phyloP scores from a whole-genome alignment of 306 rosid species.

The Begonia loranthoides region DNA sequence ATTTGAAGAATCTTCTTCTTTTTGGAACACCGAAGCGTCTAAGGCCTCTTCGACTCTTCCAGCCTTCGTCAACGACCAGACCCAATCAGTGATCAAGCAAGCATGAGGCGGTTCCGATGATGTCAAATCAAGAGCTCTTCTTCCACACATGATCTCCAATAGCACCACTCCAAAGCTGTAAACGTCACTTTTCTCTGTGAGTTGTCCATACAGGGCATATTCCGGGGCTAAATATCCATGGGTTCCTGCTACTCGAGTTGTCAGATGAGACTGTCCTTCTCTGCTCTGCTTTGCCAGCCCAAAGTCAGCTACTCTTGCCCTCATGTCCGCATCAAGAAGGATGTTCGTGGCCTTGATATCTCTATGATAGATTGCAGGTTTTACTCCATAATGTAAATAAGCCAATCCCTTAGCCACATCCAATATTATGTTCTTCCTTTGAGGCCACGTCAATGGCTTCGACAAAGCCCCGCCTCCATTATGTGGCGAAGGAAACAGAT shows the following conservation, averaged over 20 bases:
- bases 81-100: conserved; percentile 92
- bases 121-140: conserved; percentile 82
- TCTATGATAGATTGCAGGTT: conserved; percentile 81
- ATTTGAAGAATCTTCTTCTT: conserved; percentile 28
- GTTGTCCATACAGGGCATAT: conserved; percentile 88
- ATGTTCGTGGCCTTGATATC: conserved; percentile 94
- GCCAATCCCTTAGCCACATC: conserved; percentile 89
- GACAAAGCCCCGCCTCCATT: conserved; percentile 17
- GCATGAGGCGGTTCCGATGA: conserved; percentile 46
- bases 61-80: conserved; percentile 77
- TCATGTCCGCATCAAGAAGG: conserved; percentile 71
- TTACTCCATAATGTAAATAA: conserved; percentile 89
- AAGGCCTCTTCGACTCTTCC: conserved; percentile 53
- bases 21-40: conserved; percentile 38
- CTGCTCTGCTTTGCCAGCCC: conserved; percentile 84
- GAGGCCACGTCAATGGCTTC: conserved; percentile 75
- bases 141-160: conserved; percentile 93
- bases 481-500: conserved; percentile 32
- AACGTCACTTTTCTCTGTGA: conserved; percentile 96
- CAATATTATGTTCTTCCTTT: conserved; percentile 68
- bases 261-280: conserved; percentile 97
- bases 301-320: conserved; percentile 90
- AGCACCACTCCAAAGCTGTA: conserved; percentile 96
- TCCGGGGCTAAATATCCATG: conserved; percentile 95
- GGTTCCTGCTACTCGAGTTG: conserved; percentile 97